Percentiles rank a stretch among this genome's conserved stretches.
These are phyloP conservation scores for Podospora pseudocomata DNA, from an alignment of 495 filamentous ascomycete species.

Conservation along the genomic window DNA sequence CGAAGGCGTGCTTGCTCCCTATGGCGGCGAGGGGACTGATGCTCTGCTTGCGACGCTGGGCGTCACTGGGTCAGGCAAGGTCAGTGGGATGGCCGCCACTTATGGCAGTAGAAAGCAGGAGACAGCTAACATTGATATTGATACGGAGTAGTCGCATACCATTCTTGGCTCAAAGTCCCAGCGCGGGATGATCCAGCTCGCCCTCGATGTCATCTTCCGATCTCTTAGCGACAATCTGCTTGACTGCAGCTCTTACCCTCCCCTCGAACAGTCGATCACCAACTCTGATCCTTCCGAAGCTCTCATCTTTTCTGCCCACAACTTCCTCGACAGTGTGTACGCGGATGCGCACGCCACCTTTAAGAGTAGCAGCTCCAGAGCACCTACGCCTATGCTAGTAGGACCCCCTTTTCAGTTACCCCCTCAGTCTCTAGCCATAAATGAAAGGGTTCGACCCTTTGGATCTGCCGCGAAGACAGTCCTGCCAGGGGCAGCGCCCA, in stretches of 20 bases:
- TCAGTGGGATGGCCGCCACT: conserved; percentile 35
- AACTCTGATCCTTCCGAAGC: conserved; percentile 81
- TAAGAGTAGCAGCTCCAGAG: conserved; percentile 59
- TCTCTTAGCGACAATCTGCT: conserved; percentile 67
- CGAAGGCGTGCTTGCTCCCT: conserved; percentile 67
- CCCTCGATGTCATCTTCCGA: conserved; percentile 83
- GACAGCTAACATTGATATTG: not conserved
- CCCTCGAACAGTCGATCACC: conserved; percentile 65
- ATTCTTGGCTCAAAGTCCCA: conserved; percentile 85
- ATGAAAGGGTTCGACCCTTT: not conserved
- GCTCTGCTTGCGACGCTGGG: conserved; percentile 88
- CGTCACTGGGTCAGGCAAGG: conserved; percentile 95
- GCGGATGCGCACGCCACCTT: conserved; percentile 57
- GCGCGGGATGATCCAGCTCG: conserved; percentile 85
- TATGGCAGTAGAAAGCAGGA: not conserved
- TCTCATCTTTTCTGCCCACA: conserved; percentile 67
- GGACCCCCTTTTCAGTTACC: conserved; percentile 40
- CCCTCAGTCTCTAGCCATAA: conserved; percentile 29
- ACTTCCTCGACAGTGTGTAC: conserved; percentile 79
- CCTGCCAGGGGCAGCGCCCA: not conserved
- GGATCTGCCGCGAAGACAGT: not conserved
- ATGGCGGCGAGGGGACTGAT: conserved; percentile 75
- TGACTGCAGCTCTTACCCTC: conserved; percentile 54
- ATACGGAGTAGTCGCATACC: conserved; percentile 72
- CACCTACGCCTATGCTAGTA: conserved; percentile 79